Percentiles rank a stretch among this genome's conserved stretches.
Conservation (phyloP, 2,329 filamentous ascomycete genomes). For the Diaporthe sp. region DNA sequence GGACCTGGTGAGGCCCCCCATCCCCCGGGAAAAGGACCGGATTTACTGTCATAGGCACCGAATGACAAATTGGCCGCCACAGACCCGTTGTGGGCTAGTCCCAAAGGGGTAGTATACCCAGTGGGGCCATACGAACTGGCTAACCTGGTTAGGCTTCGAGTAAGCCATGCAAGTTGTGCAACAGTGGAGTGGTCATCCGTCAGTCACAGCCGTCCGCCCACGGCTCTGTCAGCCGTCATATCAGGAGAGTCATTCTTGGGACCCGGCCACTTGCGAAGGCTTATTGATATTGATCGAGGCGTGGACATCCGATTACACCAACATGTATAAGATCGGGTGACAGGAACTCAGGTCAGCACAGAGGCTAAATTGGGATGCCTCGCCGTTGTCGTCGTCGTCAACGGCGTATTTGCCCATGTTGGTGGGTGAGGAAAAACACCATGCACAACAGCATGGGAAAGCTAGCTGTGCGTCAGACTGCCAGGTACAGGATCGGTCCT, state of each 20-base stretch:
- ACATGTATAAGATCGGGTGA: conserved; percentile 5
- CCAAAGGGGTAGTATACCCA: not conserved
- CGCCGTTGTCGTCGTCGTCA: not conserved
- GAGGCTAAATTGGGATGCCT: not conserved
- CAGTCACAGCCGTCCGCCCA: conserved; percentile 11
- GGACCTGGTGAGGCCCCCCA: not conserved
- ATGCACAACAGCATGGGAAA: not conserved
- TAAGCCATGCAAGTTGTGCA: conserved; percentile 5
- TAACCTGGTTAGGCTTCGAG: not conserved
- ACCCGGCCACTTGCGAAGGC: conserved; percentile 26
- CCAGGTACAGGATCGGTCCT: conserved; percentile 14
- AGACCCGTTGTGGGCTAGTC: not conserved
- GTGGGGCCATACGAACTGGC: rapidly evolving
- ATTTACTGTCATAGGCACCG: conserved; percentile 23
- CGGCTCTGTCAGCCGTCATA: conserved; percentile 19
- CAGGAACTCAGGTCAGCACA: conserved; percentile 9
- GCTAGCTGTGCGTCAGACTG: conserved; percentile 11
- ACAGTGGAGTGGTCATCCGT: conserved; percentile 21
- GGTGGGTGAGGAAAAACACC: not conserved
- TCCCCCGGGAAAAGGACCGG: conserved; percentile 7
- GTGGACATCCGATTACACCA: not conserved
- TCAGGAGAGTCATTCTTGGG: conserved; percentile 24
- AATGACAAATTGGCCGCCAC: conserved; percentile 7
- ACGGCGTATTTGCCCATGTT: not conserved
- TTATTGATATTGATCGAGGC: conserved; percentile 8